A percentile compares a stretch with the other conserved stretches of the same genome.
phyloP scores from a whole-genome alignment of 257 asterid genomes.

The Solanum lignicaule region DNA sequence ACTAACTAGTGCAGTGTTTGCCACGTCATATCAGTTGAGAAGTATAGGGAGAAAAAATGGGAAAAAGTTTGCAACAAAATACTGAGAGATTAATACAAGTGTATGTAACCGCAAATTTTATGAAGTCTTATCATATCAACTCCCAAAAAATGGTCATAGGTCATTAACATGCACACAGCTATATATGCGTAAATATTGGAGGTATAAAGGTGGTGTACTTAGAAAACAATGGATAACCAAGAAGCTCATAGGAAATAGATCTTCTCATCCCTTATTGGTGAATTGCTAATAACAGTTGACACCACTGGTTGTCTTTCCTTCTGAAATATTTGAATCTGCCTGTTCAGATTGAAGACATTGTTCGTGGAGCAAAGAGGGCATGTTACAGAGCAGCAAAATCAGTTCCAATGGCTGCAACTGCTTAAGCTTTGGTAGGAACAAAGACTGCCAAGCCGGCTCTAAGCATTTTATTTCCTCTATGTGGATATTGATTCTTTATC shows the following conservation, averaged over 20 bases:
- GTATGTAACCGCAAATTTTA: neutral
- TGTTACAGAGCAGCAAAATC: constrained; percentile 15
- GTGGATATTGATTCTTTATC: constrained; percentile 5
- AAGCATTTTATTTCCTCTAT: neutral
- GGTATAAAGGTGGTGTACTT: neutral
- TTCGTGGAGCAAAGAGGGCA: constrained; percentile 26
- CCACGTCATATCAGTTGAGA: neutral
- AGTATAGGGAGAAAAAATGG: neutral
- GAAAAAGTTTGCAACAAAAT: neutral
- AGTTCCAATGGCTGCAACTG: constrained; percentile 11
- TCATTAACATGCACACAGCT: neutral
- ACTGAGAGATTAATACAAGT: neutral
- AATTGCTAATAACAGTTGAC: neutral
- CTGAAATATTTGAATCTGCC: neutral
- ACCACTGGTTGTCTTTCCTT: neutral
- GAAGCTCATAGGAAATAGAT: neutral
- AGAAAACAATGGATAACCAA: neutral
- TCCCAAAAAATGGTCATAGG: neutral
- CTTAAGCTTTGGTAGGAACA: constrained; percentile 1
- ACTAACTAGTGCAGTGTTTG: neutral
- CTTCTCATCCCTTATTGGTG: neutral
- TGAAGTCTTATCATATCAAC: neutral
- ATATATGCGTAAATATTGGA: neutral
- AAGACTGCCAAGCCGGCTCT: neutral
- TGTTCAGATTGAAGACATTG: constrained; percentile 18